A percentile compares a stretch with the other conserved stretches of the same genome.
Conservation (phyloP, 768 basidiomycete species). For the Lyophyllum decastes region DNA sequence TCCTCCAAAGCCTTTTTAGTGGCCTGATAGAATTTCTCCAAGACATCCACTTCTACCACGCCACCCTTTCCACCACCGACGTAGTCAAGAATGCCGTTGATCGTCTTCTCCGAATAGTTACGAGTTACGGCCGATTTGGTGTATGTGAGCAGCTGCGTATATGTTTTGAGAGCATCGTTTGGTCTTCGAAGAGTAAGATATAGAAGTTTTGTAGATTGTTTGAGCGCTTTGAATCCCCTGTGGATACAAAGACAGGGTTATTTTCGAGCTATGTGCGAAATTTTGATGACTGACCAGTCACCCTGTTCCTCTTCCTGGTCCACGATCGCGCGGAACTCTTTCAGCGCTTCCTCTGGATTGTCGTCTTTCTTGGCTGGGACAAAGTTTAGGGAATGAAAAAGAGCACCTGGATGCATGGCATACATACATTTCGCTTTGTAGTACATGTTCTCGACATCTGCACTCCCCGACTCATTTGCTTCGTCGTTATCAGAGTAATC, state of each 20-base stretch:
- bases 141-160: conserved; percentile 84
- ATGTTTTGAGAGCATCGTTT: conserved; percentile 82
- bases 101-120: conserved; percentile 97
- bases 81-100: conserved; percentile 97
- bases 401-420: neutral
- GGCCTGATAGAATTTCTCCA: conserved; percentile 94
- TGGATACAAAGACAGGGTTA: neutral
- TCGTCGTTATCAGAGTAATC: conserved; percentile 94
- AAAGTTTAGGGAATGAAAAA: conserved; percentile 9
- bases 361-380: conserved; percentile 87
- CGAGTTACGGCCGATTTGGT: conserved; percentile 95
- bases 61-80: conserved; percentile 90
- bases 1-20: conserved; percentile 90
- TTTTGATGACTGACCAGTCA: conserved; percentile 69
- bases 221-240: conserved; percentile 99
- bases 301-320: conserved; percentile 91
- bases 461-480: conserved; percentile 75
- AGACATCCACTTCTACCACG: conserved; percentile 75
- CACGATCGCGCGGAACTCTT: conserved; percentile 87
- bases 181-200: conserved; percentile 81
- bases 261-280: neutral
- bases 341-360: conserved; percentile 86
- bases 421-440: conserved; percentile 92
- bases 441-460: conserved; percentile 97
- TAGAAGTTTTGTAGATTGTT: conserved; percentile 94